phyloP scores from a whole-genome alignment of 257 asterid species.

The Solanum chilense region DNA sequence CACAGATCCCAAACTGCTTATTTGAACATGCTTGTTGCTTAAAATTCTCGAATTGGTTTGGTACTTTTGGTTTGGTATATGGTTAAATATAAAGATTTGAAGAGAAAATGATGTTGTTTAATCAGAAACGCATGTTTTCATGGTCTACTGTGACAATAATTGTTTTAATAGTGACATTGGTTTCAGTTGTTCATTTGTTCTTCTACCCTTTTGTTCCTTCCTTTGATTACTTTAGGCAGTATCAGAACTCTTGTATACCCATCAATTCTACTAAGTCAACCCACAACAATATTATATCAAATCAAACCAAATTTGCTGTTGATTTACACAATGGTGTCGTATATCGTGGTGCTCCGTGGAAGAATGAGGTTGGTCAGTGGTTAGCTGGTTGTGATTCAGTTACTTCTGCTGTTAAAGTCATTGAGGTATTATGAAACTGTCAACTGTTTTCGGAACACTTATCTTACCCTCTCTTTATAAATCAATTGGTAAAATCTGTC shows the following conservation, averaged over 20 bases:
- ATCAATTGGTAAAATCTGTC: neutral
- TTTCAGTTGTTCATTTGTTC: constrained; percentile 64
- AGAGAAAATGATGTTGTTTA: constrained; percentile 57
- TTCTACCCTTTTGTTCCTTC: constrained; percentile 54
- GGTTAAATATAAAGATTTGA: neutral
- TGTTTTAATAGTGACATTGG: constrained; percentile 56
- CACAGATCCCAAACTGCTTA: neutral
- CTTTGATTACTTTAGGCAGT: constrained; percentile 41
- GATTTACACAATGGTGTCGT: constrained; percentile 65
- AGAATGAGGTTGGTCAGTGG: constrained; percentile 82
- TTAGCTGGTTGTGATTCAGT: constrained; percentile 63
- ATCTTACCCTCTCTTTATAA: neutral
- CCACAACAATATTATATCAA: constrained; percentile 4
- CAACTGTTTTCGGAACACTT: neutral
- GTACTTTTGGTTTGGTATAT: neutral
- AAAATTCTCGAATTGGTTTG: neutral
- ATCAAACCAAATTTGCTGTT: constrained; percentile 28
- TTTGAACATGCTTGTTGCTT: neutral
- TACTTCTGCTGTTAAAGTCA: constrained; percentile 27
- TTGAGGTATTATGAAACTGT: constrained; percentile 45
- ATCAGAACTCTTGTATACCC: constrained; percentile 32
- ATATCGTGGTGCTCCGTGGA: constrained; percentile 88
- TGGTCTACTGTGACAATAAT: constrained; percentile 59
- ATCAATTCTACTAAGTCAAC: constrained; percentile 8
- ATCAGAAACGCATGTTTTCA: constrained; percentile 80